A percentile compares a stretch with the other conserved stretches of the same genome.
These are phyloP conservation scores for Collybia mongolica DNA, from an alignment of 768 basidiomycete genomes.

Conservation along the genomic window DNA sequence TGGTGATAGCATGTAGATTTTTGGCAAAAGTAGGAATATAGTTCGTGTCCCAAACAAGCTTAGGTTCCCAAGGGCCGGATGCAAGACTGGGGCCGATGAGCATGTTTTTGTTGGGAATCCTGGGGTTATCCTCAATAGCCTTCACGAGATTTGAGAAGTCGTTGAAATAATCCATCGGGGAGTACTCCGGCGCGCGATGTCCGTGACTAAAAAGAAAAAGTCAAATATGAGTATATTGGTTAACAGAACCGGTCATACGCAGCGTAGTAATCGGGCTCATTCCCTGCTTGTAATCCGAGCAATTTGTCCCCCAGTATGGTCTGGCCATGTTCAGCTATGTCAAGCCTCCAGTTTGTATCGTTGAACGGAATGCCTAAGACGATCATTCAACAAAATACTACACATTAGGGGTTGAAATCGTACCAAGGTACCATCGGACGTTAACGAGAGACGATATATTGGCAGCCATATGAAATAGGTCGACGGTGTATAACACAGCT, in stretches of 20 bases:
- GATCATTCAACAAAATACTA: neutral
- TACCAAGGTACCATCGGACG: conserved; percentile 66
- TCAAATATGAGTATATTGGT: neutral
- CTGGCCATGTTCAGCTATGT: conserved; percentile 58
- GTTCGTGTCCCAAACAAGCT: conserved; percentile 47
- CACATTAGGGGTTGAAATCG: neutral
- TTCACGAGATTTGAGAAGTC: conserved; percentile 47
- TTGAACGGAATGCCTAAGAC: conserved; percentile 59
- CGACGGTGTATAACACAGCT: conserved; percentile 59
- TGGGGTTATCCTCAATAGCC: conserved; percentile 33
- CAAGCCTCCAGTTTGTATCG: conserved; percentile 53
- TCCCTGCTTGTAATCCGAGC: conserved; percentile 69
- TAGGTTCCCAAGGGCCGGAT: conserved; percentile 48
- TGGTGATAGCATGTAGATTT: conserved; percentile 42
- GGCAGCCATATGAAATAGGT: conserved; percentile 63
- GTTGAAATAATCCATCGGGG: conserved; percentile 40
- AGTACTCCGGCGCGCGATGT: conserved; percentile 22
- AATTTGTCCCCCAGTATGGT: conserved; percentile 62
- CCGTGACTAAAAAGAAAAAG: conserved; percentile 14
- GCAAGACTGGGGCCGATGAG: conserved; percentile 69
- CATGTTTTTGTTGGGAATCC: conserved; percentile 33
- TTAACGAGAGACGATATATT: conserved; percentile 59
- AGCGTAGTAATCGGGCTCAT: conserved; percentile 78
- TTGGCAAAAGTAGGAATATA: conserved; percentile 44
- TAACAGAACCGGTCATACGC: conserved; percentile 16